Conservation (phyloP, 768 basidiomycete species). For the Amanita inopinata region DNA sequence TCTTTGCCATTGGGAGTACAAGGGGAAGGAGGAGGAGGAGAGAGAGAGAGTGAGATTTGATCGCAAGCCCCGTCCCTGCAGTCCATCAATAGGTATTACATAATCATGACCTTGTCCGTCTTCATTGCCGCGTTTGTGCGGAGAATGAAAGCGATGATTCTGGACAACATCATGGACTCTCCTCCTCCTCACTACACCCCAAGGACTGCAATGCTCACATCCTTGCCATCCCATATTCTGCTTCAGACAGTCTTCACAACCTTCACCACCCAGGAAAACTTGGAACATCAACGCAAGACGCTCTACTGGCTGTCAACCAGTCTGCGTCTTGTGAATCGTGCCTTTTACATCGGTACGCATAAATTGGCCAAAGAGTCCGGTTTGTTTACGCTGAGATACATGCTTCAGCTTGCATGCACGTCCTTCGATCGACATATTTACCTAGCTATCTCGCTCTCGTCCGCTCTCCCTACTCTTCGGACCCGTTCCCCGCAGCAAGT, state of each 20-base stretch:
- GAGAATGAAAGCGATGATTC: no score
- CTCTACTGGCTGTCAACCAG: slow-evolving; percentile 61
- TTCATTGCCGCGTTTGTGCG: no score
- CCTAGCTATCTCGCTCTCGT: slow-evolving; percentile 54
- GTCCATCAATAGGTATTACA: no score
- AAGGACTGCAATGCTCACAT: slow-evolving; percentile 16
- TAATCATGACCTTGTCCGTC: no score
- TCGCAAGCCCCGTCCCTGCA: neutral
- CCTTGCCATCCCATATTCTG: slow-evolving; percentile 52
- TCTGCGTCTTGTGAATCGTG: slow-evolving; percentile 55
- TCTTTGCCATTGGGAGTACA: no score
- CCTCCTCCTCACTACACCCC: slow-evolving; percentile 11
- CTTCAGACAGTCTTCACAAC: slow-evolving; percentile 59
- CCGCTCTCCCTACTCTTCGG: slow-evolving; percentile 60
- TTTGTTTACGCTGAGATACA: no score
- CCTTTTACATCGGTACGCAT: slow-evolving; percentile 55
- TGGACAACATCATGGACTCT: slow-evolving; percentile 8
- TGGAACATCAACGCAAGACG: slow-evolving; percentile 51
- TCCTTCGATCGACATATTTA: slow-evolving; percentile 68
- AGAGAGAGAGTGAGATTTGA: slow-evolving; percentile 7
- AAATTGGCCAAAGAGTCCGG: no score
- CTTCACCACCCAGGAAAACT: slow-evolving; percentile 41
- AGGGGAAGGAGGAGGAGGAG: slow-evolving; percentile 8
- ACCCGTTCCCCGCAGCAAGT: slow-evolving; percentile 54
- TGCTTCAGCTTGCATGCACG: slow-evolving; percentile 58